Percentiles rank a stretch among this genome's conserved stretches.
Evolutionary conservation across 106 monocot genomes (phyloP).

Genomic region (Allium cepa): DNA sequence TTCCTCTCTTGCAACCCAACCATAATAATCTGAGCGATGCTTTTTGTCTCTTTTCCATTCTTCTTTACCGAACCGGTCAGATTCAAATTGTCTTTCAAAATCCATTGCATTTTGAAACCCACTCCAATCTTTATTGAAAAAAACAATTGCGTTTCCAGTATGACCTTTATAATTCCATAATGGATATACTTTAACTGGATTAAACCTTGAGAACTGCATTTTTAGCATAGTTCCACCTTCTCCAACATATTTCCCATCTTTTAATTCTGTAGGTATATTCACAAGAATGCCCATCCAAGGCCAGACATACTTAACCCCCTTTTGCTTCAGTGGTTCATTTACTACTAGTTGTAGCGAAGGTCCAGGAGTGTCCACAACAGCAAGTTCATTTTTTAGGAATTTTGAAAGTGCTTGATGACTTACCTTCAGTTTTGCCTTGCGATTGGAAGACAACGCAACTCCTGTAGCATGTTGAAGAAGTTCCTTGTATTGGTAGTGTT

Average conservation of each 20-base stretch:
- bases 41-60: constrained; percentile 27
- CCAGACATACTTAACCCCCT: constrained; percentile 40
- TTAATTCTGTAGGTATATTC: constrained; percentile 40
- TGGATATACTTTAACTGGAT: constrained; percentile 45
- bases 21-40: constrained; percentile 24
- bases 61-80: constrained; percentile 34
- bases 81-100: constrained; percentile 69
- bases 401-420: constrained; percentile 46
- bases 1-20: constrained; percentile 63
- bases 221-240: constrained; percentile 33
- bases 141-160: constrained; percentile 45
- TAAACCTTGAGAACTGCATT: constrained; percentile 45
- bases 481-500: constrained; percentile 37
- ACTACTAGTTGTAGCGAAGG: constrained; percentile 9
- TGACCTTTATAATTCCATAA: constrained; percentile 38
- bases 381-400: constrained; percentile 24
- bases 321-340: constrained; percentile 2
- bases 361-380: constrained; percentile 11
- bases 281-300: constrained; percentile 81
- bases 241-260: constrained; percentile 34
- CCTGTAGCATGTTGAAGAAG: constrained; percentile 57
- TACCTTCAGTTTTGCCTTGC: constrained; percentile 51
- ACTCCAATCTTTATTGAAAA: constrained; percentile 57
- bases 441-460: constrained; percentile 16
- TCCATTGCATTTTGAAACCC: constrained; percentile 82